A percentile compares a stretch with the other conserved stretches of the same genome.
These are phyloP conservation scores for Condylostoma magnum DNA, from an alignment of 169 alveolate genomes.

Conservation along the genomic window DNA sequence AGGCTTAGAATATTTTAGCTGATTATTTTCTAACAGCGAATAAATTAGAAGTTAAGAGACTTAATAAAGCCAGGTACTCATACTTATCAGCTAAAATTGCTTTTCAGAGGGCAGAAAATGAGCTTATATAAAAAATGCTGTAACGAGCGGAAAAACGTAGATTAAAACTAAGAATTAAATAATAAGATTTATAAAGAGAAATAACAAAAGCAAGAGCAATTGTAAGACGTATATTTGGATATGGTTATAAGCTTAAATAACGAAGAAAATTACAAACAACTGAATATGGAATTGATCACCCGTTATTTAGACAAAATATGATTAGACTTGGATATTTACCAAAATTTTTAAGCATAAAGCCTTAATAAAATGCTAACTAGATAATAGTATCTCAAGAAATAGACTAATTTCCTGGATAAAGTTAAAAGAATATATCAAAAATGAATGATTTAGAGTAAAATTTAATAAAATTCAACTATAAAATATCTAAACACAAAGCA, in stretches of 20 bases:
- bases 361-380: too few relatives aligned
- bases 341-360: too few relatives aligned
- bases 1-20: neutral
- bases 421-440: too few relatives aligned
- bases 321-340: slow-evolving; percentile 7
- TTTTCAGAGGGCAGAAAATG: neutral
- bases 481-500: too few relatives aligned
- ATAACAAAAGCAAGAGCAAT: neutral
- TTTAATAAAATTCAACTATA: too few relatives aligned
- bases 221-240: neutral
- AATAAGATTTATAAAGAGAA: neutral
- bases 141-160: neutral
- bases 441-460: too few relatives aligned
- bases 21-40: neutral
- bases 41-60: neutral
- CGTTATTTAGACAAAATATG: neutral
- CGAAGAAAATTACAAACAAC: neutral
- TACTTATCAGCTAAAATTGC: slow-evolving; percentile 17
- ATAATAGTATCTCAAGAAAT: too few relatives aligned
- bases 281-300: neutral
- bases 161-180: neutral
- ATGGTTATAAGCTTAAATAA: neutral
- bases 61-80: neutral
- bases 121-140: neutral
- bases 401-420: too few relatives aligned